These are phyloP conservation scores for Alternaria tenuissima DNA, from an alignment of 2,329 filamentous ascomycete genomes.

Conservation along the genomic window DNA sequence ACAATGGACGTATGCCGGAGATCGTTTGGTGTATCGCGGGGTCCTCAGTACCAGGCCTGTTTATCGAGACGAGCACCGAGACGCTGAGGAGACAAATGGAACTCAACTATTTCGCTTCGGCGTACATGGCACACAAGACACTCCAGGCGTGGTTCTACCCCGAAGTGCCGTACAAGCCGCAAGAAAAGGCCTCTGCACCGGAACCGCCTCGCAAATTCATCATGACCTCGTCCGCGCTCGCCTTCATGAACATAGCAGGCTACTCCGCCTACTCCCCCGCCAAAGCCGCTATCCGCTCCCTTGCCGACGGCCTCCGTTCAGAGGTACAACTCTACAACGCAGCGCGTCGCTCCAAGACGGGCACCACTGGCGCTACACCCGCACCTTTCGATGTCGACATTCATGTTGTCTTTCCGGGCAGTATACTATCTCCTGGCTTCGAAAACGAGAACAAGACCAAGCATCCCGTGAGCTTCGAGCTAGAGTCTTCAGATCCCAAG, in stretches of 20 bases:
- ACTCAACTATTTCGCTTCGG: constrained; percentile 86
- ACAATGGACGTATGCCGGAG: constrained; percentile 75
- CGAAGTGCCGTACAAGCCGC: constrained; percentile 48
- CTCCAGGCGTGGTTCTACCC: constrained; percentile 75
- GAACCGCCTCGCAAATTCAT: constrained; percentile 75
- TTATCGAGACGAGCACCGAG: constrained; percentile 74
- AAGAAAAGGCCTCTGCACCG: constrained; percentile 22
- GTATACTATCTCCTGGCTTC: constrained; percentile 79
- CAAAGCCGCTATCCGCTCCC: constrained; percentile 83
- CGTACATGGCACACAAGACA: constrained; percentile 84
- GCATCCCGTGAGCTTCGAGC: constrained; percentile 76
- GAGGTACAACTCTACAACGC: constrained; percentile 88
- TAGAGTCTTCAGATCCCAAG: constrained; percentile 84
- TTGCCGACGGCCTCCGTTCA: constrained; percentile 83
- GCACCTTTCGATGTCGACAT: constrained; percentile 75
- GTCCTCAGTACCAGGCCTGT: constrained; percentile 75
- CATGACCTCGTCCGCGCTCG: constrained; percentile 81
- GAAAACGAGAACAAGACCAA: constrained; percentile 80
- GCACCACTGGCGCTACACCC: constrained; percentile 42
- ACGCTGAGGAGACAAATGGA: constrained; percentile 83
- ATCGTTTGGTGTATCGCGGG: constrained; percentile 93
- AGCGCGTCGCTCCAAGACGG: constrained; percentile 52
- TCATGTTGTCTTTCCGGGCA: constrained; percentile 84
- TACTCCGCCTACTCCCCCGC: constrained; percentile 85
- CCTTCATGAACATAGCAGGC: constrained; percentile 79